Evolutionary conservation across 2,329 filamentous ascomycete species (phyloP), one percentile per base, ranked within the genome.

Genomic region (Didymella arachidicola): DNA sequence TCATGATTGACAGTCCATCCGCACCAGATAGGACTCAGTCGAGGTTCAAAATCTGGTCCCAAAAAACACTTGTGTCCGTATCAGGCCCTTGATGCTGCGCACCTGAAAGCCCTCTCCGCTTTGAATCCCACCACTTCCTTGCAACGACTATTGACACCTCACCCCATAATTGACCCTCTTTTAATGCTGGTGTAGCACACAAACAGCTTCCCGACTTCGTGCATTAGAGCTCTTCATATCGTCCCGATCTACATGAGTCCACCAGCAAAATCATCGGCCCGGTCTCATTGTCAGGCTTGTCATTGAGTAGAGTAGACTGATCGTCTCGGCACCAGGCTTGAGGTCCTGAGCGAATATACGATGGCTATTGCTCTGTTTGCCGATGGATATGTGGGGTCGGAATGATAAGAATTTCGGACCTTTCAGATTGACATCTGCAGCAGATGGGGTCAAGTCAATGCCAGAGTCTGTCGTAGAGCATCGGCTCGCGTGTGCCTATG

Each of bases 21-120:
- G 30, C 19, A 49, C 49, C 45, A 39, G 26, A 30, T 25, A 32
- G 8, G n/a, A 45, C 38, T 38, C 44, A 44, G 44, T 22, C 53
- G 39, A 45, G 6, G 30, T 53, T 53, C 22, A 16, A 19, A 8
- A 19, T 8, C n/a, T 26, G 14, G 18, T 43, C 27, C 25, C 8
- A n/a, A 27, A 25, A 14, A 41, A 4, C 14, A n/a, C 8, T n/a
- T 52, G 19, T 30, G 43, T 46, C 41, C 36, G 43, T 36, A 43
- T 43, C 42, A 5, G 47, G 42, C 54, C 48, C 29, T 49, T 44
- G 38, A 53, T 41, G 19, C 18, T 51, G 55, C 48, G 38, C 44
- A 43, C 22, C 44, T 38, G 49, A 26, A 25, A 32, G 29, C 34
- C 54, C n/a, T 29, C 34, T 57, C 19, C 19, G 54, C 27, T 26